Percentiles rank a stretch among this genome's conserved stretches.
Evolutionary conservation across 352 stramenopile species (phyloP).

Genomic region (Phytophthora sansomeana): DNA sequence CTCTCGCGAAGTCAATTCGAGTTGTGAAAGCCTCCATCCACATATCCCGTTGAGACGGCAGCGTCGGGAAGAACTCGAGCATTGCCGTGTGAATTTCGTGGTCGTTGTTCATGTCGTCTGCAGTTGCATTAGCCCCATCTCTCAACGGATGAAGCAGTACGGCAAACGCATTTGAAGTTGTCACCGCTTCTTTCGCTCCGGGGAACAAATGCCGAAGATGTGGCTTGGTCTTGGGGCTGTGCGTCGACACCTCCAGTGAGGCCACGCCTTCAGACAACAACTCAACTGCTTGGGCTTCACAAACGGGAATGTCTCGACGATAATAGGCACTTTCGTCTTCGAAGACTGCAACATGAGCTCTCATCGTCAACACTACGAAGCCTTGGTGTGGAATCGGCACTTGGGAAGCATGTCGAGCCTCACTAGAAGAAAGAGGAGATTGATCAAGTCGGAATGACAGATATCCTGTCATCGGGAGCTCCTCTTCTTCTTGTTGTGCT

Average conservation of each 20-base stretch:
- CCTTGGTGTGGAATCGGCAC: conserved; percentile 29
- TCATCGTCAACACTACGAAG: conserved; percentile 47
- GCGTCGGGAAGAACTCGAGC: conserved; percentile 51
- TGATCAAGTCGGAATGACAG: conserved; percentile 26
- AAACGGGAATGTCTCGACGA: conserved; percentile 17
- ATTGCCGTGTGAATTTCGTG: conserved; percentile 24
- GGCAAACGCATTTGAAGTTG: conserved; percentile 27
- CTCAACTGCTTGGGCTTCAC: conserved; percentile 46
- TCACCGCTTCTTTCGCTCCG: conserved; percentile 10
- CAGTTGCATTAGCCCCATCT: not conserved
- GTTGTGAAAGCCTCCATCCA: conserved; percentile 51
- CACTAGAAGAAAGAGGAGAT: conserved; percentile 18
- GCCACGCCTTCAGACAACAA: conserved; percentile 32
- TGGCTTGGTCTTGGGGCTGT: conserved; percentile 33
- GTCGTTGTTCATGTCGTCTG: conserved; percentile 9
- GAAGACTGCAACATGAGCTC: conserved; percentile 47
- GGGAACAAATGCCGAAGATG: conserved; percentile 32
- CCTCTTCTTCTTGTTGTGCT: conserved; percentile 23
- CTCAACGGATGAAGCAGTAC: conserved; percentile 30
- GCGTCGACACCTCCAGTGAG: conserved; percentile 13
- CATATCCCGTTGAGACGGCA: conserved; percentile 43
- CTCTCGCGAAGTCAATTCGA: conserved; percentile 55
- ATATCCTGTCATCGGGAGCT: conserved; percentile 38
- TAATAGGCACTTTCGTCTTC: conserved; percentile 58
- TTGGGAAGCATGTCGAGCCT: conserved; percentile 23